These are phyloP conservation scores for Megacollybia marginata DNA, from an alignment of 768 basidiomycete species.

Conservation along the genomic window DNA sequence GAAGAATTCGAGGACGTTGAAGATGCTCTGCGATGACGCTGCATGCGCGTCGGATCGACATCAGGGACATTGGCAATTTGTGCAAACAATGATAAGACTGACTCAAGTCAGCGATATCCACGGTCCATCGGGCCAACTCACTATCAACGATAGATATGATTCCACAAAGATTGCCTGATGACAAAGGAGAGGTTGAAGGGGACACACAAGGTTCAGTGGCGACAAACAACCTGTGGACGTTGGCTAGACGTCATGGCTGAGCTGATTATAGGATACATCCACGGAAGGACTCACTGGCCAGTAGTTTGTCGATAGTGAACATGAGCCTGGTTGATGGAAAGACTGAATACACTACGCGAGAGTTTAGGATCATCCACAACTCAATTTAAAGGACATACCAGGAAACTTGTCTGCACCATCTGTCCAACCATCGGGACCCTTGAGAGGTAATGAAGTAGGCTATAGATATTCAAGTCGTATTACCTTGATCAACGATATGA, in stretches of 20 bases:
- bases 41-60: constrained; percentile 72
- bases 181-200: constrained; percentile 38
- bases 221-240: constrained; percentile 74
- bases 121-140: constrained; percentile 24
- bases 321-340: constrained; percentile 53
- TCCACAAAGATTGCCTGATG: constrained; percentile 51
- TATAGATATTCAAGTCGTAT: constrained; percentile 21
- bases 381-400: constrained; percentile 28
- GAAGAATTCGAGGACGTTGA: constrained; percentile 58
- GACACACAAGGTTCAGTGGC: constrained; percentile 50
- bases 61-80: constrained; percentile 64
- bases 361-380: not conserved
- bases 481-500: constrained; percentile 70
- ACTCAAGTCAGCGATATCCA: not conserved
- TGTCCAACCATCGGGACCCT: constrained; percentile 69
- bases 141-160: constrained; percentile 82
- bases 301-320: constrained; percentile 72
- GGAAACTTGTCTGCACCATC: constrained; percentile 79
- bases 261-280: not conserved
- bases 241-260: constrained; percentile 37
- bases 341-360: constrained; percentile 62
- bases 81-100: constrained; percentile 77
- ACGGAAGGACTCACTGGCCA: constrained; percentile 58
- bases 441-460: constrained; percentile 56
- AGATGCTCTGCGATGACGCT: constrained; percentile 72